These are phyloP conservation scores for Daldinia caldariorum DNA, from an alignment of 495 filamentous ascomycete species.

Conservation along the genomic window DNA sequence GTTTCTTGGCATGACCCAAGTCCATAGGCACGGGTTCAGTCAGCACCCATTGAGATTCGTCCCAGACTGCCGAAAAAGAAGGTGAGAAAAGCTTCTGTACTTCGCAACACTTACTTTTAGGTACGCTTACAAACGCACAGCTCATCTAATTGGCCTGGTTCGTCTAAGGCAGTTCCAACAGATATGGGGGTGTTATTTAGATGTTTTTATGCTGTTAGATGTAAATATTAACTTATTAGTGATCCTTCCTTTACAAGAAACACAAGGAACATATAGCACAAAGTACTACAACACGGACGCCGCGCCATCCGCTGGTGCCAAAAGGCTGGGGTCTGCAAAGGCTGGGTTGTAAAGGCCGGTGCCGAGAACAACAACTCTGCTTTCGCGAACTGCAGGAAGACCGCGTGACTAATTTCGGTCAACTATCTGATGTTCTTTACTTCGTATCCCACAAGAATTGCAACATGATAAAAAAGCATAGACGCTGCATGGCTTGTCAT, in stretches of 20 bases:
- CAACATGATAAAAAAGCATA: background rate
- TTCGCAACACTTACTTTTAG: conserved; percentile 1
- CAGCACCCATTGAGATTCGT: conserved; percentile 38
- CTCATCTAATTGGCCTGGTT: background rate
- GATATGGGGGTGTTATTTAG: background rate
- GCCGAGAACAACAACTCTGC: conserved; percentile 2
- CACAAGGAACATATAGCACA: too few species aligned
- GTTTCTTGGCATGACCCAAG: conserved; percentile 44
- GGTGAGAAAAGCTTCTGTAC: conserved; percentile 20
- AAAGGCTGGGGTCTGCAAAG: too few species aligned
- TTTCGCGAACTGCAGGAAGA: background rate
- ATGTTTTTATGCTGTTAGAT: conserved; percentile 17
- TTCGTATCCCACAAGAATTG: conserved; percentile 3
- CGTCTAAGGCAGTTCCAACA: background rate
- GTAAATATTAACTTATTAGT: conserved; percentile 12
- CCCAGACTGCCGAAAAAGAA: conserved; percentile 31
- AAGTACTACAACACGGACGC: background rate
- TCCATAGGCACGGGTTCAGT: conserved; percentile 46
- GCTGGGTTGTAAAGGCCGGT: background rate
- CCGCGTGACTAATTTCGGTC: conserved; percentile 12
- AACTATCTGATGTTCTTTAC: background rate
- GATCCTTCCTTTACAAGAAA: too few species aligned
- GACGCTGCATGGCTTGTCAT: background rate
- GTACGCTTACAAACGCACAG: background rate
- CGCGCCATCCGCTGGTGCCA: conserved; percentile 2